Base-by-base conservation (phyloP, 768 basidiomycete species). In the Suillus hirtellus region DNA sequence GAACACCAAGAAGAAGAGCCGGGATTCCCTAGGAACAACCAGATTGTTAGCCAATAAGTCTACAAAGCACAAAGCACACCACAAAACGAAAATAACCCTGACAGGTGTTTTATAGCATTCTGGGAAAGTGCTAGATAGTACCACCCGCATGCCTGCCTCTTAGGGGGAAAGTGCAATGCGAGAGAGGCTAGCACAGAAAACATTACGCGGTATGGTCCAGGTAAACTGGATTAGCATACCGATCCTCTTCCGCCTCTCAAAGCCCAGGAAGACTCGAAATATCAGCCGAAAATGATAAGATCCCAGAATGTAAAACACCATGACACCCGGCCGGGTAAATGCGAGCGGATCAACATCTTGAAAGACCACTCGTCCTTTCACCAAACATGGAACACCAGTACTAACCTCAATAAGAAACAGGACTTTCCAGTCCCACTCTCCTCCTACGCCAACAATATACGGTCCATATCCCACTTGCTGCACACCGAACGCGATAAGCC, bases 401-500 rank as follows among this genome's bases (percentile, higher is more conserved):
- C 71, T 31, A 66, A 86, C 88, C 81, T 93, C 90, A 44, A 92
- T 79, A 65, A 93, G 84, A 73, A 92, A 92, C 5, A 93, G 74
- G 24, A 75, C 49, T 47, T 67, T 74, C 75, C 74, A 75, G 58
- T 77, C 71, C 4, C 72, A 73, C 60, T 76, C 54, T n/a, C 70
- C 73, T 1, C 75, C 71, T 60, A 65, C 62, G n/a, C 65, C 72
- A n/a, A 8, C 63, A 42, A 73, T n/a, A 0, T 64, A 64, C 0
- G 70, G 66, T 19, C 73, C 73, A 50, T 54, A 75, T 19, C 89
- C 85, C 87, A 63, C 85, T 69, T 91, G 83, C 66, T 91, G 89
- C 11, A 93, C 79, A 1, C 90, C 92, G 65, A 89, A 93, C 3
- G 92, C 91, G 47, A 94, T 84, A 52, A 93, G 76, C n/a, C 92